Evolutionary conservation across 306 rosid genomes (phyloP).

Genomic region (Quercus gilva): DNA sequence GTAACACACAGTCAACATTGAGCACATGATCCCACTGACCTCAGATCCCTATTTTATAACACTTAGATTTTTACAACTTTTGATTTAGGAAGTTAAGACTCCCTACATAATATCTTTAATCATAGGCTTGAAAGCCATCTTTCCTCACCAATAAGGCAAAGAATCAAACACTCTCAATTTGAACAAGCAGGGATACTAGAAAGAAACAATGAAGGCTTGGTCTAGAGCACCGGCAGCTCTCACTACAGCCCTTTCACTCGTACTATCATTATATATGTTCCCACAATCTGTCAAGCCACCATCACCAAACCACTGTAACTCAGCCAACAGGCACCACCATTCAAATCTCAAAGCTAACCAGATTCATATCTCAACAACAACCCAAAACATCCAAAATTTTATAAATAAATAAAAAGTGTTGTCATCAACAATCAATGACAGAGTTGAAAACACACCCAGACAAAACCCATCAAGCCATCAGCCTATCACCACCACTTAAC

Average conservation of each 20-base stretch:
- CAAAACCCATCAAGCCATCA: too few relatives aligned
- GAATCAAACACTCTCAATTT: not conserved
- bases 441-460: too few relatives aligned
- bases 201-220: slow-evolving; percentile 46
- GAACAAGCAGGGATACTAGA: not conserved
- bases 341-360: too few relatives aligned
- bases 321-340: too few relatives aligned
- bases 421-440: too few relatives aligned
- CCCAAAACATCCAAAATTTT: too few relatives aligned
- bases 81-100: slow-evolving; percentile 9
- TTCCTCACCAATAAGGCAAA: slow-evolving; percentile 20
- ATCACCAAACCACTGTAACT: too few relatives aligned
- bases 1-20: slow-evolving; percentile 28
- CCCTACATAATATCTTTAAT: slow-evolving; percentile 23
- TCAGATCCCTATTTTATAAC: slow-evolving; percentile 32
- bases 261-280: slow-evolving; percentile 13
- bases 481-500: too few relatives aligned
- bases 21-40: slow-evolving; percentile 60
- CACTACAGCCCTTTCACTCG: slow-evolving; percentile 37
- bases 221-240: slow-evolving; percentile 49
- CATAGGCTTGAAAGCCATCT: slow-evolving; percentile 15
- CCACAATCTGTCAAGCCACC: too few relatives aligned
- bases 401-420: too few relatives aligned
- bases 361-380: too few relatives aligned
- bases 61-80: slow-evolving; percentile 21